Evolutionary conservation across 768 basidiomycete genomes (phyloP).

Genomic region (Panaeolus cyanescens): DNA sequence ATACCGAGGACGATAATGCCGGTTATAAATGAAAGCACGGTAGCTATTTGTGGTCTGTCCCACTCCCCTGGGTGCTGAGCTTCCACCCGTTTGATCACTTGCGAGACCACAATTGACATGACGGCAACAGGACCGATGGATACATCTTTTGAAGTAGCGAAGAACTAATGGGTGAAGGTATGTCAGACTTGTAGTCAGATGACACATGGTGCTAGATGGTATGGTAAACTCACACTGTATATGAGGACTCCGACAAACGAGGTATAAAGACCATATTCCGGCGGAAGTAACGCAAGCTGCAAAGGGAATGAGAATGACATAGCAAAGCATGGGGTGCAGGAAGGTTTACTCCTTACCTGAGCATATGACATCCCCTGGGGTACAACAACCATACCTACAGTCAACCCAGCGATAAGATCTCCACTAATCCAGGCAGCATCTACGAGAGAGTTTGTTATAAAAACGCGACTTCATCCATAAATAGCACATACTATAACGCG

Average conservation of each 20-base stretch:
- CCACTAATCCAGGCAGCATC: constrained; percentile 82
- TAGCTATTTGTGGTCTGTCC: constrained; percentile 76
- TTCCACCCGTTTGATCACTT: constrained; percentile 74
- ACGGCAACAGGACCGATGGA: constrained; percentile 99
- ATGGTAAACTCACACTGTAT: constrained; percentile 69
- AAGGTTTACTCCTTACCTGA: constrained; percentile 47
- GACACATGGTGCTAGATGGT: too few relatives aligned
- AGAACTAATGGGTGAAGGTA: constrained; percentile 55
- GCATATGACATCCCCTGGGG: constrained; percentile 95
- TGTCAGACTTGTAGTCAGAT: background rate
- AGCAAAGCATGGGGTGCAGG: background rate
- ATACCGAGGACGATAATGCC: constrained; percentile 92
- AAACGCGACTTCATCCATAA: constrained; percentile 1
- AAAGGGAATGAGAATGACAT: background rate
- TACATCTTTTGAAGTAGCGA: constrained; percentile 97
- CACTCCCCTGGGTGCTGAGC: constrained; percentile 56
- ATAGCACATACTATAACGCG: constrained; percentile 74
- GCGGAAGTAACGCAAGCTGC: constrained; percentile 80
- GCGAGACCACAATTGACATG: constrained; percentile 88
- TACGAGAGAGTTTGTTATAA: constrained; percentile 22
- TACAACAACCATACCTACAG: constrained; percentile 94
- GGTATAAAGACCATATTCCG: constrained; percentile 93
- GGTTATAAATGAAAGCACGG: constrained; percentile 78
- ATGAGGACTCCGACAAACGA: constrained; percentile 86
- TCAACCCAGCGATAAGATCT: constrained; percentile 90